phyloP scores from a whole-genome alignment of 768 basidiomycete species.

The Suillus subluteus region DNA sequence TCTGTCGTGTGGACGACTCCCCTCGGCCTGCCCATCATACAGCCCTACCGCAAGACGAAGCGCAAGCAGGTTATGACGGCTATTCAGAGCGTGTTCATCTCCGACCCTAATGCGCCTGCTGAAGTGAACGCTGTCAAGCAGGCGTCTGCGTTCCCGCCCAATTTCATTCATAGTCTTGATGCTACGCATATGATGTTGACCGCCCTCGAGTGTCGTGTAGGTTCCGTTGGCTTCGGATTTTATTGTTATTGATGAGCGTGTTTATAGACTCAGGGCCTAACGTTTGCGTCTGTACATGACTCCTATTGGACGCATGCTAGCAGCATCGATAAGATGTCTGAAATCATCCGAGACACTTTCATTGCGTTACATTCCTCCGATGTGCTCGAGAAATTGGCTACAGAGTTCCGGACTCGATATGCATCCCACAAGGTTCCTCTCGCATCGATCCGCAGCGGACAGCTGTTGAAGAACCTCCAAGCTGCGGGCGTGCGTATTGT shows the following conservation, averaged over 20 bases:
- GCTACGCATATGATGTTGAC: slow-evolving; percentile 99
- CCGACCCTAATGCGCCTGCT: slow-evolving; percentile 77
- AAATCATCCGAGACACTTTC: slow-evolving; percentile 90
- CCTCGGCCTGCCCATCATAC: slow-evolving; percentile 92
- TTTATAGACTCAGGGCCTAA: slow-evolving; percentile 65
- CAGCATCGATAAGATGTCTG: slow-evolving; percentile 86
- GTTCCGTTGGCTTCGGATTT: slow-evolving; percentile 26
- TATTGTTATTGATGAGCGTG: slow-evolving; percentile 13
- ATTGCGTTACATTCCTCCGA: slow-evolving; percentile 90
- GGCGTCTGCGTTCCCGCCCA: slow-evolving; percentile 96
- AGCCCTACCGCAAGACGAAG: slow-evolving; percentile 87
- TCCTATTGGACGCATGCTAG: slow-evolving; percentile 98
- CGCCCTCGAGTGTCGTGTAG: slow-evolving; percentile 83
- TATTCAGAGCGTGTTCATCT: slow-evolving; percentile 86
- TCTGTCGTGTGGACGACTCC: slow-evolving; percentile 96
- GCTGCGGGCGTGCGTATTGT: slow-evolving; percentile 49
- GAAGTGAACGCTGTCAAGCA: slow-evolving; percentile 88
- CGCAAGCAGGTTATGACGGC: slow-evolving; percentile 84
- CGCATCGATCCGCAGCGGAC: slow-evolving; percentile 41
- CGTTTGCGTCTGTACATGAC: slow-evolving; percentile 96
- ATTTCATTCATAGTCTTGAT: slow-evolving; percentile 97
- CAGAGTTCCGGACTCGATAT: slow-evolving; percentile 85
- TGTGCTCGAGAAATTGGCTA: slow-evolving; percentile 69
- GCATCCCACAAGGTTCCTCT: slow-evolving; percentile 71
- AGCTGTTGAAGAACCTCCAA: slow-evolving; percentile 44